These are phyloP conservation scores for Lecanicillium sp. DNA, from an alignment of 2,329 filamentous ascomycete species.

Conservation along the genomic window DNA sequence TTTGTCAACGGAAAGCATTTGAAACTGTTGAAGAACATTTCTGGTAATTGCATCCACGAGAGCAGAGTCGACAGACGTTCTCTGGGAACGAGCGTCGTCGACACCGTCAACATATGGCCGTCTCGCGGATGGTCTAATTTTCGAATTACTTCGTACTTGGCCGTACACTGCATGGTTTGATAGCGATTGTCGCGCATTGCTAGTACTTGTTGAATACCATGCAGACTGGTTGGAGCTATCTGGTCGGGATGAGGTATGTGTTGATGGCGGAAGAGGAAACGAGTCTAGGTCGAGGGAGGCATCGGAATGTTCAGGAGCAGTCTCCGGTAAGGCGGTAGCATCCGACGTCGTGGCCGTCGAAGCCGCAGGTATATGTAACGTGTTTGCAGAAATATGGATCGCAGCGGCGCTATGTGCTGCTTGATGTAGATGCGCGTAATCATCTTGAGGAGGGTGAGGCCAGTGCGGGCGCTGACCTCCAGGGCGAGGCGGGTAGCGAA, in stretches of 20 bases:
- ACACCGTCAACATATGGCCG: background rate
- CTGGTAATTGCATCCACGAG: conserved; percentile 37
- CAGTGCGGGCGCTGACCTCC: background rate
- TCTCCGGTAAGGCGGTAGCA: background rate
- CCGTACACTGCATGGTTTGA: too few relatives aligned
- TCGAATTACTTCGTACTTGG: too few relatives aligned
- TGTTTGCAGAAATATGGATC: too few relatives aligned
- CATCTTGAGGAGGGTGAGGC: conserved; percentile 1
- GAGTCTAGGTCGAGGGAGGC: conserved; percentile 16
- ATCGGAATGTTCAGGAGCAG: conserved; percentile 4
- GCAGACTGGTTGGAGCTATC: background rate
- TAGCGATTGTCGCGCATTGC: too few relatives aligned
- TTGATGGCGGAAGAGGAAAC: conserved; percentile 15
- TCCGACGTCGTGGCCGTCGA: conserved; percentile 3
- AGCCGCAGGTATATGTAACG: background rate
- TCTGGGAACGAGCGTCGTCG: conserved; percentile 16
- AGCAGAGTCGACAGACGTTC: conserved; percentile 26
- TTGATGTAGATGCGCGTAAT: too few relatives aligned
- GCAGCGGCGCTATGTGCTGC: too few relatives aligned
- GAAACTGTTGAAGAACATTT: conserved; percentile 36
- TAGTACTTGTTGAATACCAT: background rate
- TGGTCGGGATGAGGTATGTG: background rate
- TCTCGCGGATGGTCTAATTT: background rate
- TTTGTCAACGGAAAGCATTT: conserved; percentile 26
- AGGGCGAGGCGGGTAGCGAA: conserved; percentile 10